phyloP scores from a whole-genome alignment of 2,329 filamentous ascomycete species.

The Magnaporthales sp. region DNA sequence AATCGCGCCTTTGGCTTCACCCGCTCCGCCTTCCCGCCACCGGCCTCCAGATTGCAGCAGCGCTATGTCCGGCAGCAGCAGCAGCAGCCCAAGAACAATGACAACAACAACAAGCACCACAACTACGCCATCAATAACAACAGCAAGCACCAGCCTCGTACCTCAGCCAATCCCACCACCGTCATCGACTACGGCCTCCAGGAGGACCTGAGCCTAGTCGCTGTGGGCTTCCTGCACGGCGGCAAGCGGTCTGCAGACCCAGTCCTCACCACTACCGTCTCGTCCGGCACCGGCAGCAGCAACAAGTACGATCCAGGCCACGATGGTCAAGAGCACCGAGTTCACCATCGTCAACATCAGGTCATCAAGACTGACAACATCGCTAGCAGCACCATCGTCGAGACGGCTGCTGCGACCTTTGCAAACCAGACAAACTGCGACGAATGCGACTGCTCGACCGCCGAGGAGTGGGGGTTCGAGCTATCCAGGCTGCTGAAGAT shows the following conservation, averaged over 20 bases:
- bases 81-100: too few species aligned
- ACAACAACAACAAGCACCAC: neutral
- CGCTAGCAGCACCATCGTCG: neutral
- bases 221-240: neutral
- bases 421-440: neutral
- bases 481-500: neutral
- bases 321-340: neutral
- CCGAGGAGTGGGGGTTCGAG: neutral
- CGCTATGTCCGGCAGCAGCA: neutral
- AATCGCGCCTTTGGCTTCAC: conserved; percentile 3
- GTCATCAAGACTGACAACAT: neutral
- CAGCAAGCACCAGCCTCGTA: neutral
- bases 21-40: conserved; percentile 1
- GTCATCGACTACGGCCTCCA: neutral
- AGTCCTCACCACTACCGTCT: neutral
- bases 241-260: neutral
- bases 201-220: neutral
- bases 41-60: neutral
- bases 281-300: neutral
- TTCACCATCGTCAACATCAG: neutral
- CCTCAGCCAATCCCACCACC: neutral
- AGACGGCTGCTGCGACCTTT: neutral
- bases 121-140: neutral
- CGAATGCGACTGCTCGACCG: neutral
- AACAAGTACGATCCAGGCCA: neutral